Base-by-base conservation (phyloP, 139 green algal genomes). In the Nannochloris sp. region DNA sequence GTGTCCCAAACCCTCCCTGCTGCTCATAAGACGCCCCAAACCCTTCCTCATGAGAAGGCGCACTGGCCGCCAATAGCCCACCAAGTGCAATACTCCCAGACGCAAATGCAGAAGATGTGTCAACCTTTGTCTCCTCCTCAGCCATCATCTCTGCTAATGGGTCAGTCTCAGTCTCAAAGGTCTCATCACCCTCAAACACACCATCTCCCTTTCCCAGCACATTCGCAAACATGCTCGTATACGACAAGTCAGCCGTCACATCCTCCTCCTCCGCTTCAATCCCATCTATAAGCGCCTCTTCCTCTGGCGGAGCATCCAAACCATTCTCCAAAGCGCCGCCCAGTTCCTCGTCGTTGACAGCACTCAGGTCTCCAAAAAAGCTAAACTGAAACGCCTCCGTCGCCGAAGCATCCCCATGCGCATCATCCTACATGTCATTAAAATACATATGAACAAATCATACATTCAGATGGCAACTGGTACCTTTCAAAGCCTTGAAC, bases 281-380 rank as follows among this genome's bases (percentile, higher is more conserved):
- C 46, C 46, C 46, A 9, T 53, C 46, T 2, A 53, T 15, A 19
- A 53, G 46, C 0, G 62, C 4, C 15, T 75, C 66, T 14, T 75
- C 80, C 53, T 81, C 75, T 0, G 84, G 85, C 1, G 82, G 84
- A 15, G 74, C 85, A 4, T 91, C 85, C 54, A 91, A 68, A 0
- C 82, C 82, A 48, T 90, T 81, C 85, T 88, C 82, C 37, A 88
- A 57, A 6, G 54, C 76, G 36, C 75, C 81, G 5, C 75, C 78
- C 48, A 85, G 63, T 14, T 36, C 72, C 10, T 59, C 72, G 21
- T 70, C 73, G 1, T 40, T 10, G n/a, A 34, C 68, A 6, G n/a
- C 68, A 3, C 50, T 48, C 49, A 81, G 50, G 27, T 81, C 71
- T 18, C 81, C 85, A 48, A 92, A 91, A 60, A 91, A 91, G 6